Evolutionary conservation across 148 eudicot species (phyloP).

Genomic region (Vaccinium darrowii): DNA sequence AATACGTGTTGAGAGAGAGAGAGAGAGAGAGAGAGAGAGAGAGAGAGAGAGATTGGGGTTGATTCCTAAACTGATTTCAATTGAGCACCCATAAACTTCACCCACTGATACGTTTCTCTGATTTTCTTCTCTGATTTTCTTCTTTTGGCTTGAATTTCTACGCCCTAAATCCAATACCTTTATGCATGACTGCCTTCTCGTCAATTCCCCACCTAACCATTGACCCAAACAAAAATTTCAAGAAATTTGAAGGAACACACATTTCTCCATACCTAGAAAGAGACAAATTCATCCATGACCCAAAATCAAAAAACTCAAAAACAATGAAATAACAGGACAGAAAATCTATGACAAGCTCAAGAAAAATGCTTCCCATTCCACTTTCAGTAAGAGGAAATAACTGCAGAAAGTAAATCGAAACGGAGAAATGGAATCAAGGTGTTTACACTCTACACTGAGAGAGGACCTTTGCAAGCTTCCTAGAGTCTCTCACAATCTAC

Average conservation of each 20-base stretch:
- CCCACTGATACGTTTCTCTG: conserved; percentile 43
- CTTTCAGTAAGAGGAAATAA: background rate
- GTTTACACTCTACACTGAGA: background rate
- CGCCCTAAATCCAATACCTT: conserved; percentile 52
- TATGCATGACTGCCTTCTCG: no score
- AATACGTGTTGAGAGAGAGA: no score
- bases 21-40: no score
- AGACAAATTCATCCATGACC: background rate
- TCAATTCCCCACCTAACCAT: conserved; percentile 66
- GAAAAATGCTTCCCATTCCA: background rate
- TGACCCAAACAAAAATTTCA: background rate
- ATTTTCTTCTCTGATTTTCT: conserved; percentile 59
- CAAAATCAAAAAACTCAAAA: background rate
- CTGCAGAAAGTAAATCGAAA: background rate
- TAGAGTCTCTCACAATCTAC: no score
- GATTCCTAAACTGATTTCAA: no score
- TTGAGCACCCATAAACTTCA: no score
- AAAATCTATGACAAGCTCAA: no score
- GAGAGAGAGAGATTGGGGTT: no score
- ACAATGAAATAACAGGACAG: background rate
- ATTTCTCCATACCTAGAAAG: background rate
- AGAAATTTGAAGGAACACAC: background rate
- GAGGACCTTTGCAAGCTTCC: conserved; percentile 51
- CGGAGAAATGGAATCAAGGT: conserved; percentile 7
- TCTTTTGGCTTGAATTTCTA: conserved; percentile 72